Conservation (phyloP, 179 eudicot species). For the Gypsophila paniculata region DNA sequence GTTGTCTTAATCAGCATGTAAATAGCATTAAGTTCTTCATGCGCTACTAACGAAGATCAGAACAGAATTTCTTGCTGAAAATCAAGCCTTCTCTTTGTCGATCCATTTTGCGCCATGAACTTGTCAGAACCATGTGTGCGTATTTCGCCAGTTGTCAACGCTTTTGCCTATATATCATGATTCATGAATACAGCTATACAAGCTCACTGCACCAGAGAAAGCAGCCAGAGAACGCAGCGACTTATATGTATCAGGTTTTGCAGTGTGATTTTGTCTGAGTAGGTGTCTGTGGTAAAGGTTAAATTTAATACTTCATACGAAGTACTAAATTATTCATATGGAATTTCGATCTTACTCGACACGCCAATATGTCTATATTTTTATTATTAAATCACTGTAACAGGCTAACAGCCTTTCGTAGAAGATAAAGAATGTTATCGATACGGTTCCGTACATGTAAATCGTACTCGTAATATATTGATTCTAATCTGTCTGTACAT, state of each 20-base stretch:
- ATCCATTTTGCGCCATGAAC: background rate
- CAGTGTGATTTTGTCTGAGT: background rate
- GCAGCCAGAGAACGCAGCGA: background rate
- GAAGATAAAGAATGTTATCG: background rate
- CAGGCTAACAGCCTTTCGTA: background rate
- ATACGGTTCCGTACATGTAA: background rate
- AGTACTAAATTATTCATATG: background rate
- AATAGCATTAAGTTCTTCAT: background rate
- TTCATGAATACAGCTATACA: too few relatives aligned
- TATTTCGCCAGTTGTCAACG: background rate
- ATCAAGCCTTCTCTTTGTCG: background rate
- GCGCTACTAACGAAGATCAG: background rate
- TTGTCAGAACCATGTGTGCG: background rate
- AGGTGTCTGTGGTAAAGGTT: too few relatives aligned
- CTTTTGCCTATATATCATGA: background rate
- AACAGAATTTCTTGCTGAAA: background rate
- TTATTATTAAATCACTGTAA: background rate
- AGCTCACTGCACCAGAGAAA: background rate
- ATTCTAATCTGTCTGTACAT: background rate
- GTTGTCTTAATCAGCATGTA: background rate
- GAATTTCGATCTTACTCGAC: background rate
- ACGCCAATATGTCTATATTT: background rate
- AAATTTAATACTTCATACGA: too few relatives aligned
- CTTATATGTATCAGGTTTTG: background rate
- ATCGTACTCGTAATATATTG: background rate